These are phyloP conservation scores for Skeletonema tropicum DNA, from an alignment of 108 stramenopile species.

Conservation along the genomic window DNA sequence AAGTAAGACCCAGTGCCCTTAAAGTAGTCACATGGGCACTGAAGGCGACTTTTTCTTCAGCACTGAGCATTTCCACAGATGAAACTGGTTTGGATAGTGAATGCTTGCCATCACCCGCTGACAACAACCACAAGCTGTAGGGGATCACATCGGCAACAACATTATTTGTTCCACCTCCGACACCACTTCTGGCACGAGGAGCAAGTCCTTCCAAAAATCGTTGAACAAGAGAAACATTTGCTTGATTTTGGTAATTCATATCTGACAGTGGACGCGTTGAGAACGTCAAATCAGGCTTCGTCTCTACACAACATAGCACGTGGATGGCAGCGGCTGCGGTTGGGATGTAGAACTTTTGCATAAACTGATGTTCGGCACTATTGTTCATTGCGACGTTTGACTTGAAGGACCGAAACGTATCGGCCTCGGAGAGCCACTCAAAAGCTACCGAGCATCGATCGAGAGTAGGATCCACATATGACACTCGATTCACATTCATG, in stretches of 20 bases:
- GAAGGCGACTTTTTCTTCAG: conserved; percentile 62
- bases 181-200: conserved; percentile 37
- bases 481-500: conserved; percentile 67
- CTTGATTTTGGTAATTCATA: conserved; percentile 60
- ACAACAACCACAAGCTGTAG: conserved; percentile 70
- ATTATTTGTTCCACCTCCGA: conserved; percentile 37
- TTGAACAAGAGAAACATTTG: conserved; percentile 63
- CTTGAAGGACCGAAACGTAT: conserved; percentile 50
- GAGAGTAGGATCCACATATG: conserved; percentile 82
- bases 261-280: conserved; percentile 64
- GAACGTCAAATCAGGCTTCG: conserved; percentile 66
- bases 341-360: conserved; percentile 63
- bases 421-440: conserved; percentile 70
- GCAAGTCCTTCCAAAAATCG: conserved; percentile 75
- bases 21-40: conserved; percentile 63
- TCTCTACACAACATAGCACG: conserved; percentile 81
- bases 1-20: conserved; percentile 74
- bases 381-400: conserved; percentile 53
- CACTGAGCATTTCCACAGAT: conserved; percentile 68
- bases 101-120: conserved; percentile 62
- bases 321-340: conserved; percentile 75
- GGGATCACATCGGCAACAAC: conserved; percentile 71
- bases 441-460: conserved; percentile 72
- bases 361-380: conserved; percentile 40
- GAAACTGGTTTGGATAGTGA: conserved; percentile 71